Base-by-base conservation (phyloP, 805 yeast species). In the Candida odintsovae region DNA sequence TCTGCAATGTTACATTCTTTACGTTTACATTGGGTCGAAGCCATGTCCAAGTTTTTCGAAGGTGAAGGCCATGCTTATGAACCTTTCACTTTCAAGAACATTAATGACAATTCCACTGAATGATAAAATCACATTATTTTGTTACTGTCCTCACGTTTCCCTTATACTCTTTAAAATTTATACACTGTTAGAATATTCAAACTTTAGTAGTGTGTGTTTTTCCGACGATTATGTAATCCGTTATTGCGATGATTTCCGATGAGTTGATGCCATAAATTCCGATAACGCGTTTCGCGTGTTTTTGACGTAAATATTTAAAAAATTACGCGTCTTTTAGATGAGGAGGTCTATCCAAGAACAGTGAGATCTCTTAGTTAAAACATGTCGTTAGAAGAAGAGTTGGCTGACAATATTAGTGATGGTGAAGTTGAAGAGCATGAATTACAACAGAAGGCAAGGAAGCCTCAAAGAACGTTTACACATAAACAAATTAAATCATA, bases 1-100 rank as follows among this genome's bases (percentile, higher is more conserved):
- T 89, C 97, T 22, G 99, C 99, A 31, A 94, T 94, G 99, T 77
- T 94, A 62, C 99, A 94, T 69, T 86, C 97, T n/a, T 77, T 94
- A 62, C 87, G 99, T 75, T 77, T 94, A 62, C 99, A 94, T 66
- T 94, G 99, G 99, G 99, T 94, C 52, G 99, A 94, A 71, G 84
- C 97, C 23, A 94, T 94, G 99, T 89, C 97, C 51, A 94, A 94
- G 72, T 95, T 85, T 70, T 94, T 90, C 61, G 94, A 86, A 62
- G 99, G 99, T 65, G 98, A 92, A 66, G 99, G 99, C 50, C 74
- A 80, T 55, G 80, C 90, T 6, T 94, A 87, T 63, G 82, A 78
- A 54, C 98, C 99, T n/a, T 94, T 89, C 63, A 77, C 83, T 4
- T 90, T 92, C 51, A 63, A 67, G 41, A 45, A 51, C 26, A 26